These are phyloP conservation scores for Exophiala aquamarina DNA, from an alignment of 2,329 filamentous ascomycete genomes.

Conservation along the genomic window DNA sequence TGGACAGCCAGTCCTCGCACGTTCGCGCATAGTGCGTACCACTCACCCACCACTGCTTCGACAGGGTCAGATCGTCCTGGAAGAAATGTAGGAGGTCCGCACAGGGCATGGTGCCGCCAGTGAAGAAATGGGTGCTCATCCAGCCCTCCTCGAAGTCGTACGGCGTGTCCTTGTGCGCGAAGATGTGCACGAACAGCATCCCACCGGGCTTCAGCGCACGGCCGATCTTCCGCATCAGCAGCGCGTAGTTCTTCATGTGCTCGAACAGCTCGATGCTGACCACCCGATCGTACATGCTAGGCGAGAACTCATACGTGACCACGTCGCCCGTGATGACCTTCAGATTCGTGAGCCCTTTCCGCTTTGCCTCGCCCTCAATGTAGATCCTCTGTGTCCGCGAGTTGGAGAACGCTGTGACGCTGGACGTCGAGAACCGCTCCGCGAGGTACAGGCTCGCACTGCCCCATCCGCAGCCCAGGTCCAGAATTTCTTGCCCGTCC, in stretches of 20 bases:
- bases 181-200: conserved; percentile 70
- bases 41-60: conserved; percentile 70
- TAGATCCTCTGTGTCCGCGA: conserved; percentile 67
- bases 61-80: conserved; percentile 60
- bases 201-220: conserved; percentile 62
- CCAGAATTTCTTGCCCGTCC: conserved; percentile 63
- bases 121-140: conserved; percentile 75
- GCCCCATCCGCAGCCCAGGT: conserved; percentile 54
- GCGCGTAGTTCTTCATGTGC: conserved; percentile 74
- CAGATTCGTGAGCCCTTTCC: conserved; percentile 60
- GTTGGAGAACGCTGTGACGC: conserved; percentile 69
- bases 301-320: conserved; percentile 64
- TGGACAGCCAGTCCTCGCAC: conserved; percentile 54
- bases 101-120: conserved; percentile 70
- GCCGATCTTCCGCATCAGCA: conserved; percentile 63
- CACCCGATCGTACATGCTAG: conserved; percentile 61
- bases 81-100: conserved; percentile 68
- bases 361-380: conserved; percentile 60
- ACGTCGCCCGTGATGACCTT: conserved; percentile 67
- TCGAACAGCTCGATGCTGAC: conserved; percentile 72
- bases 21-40: conserved; percentile 69
- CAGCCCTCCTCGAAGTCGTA: conserved; percentile 72
- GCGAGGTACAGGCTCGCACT: conserved; percentile 54
- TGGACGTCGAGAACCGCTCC: conserved; percentile 60
- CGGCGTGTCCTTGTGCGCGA: conserved; percentile 63